Evolutionary conservation across 805 yeast genomes (phyloP), one percentile per base, ranked within the genome.

Genomic region (Saccharomycopsis oosterbeekiorum): DNA sequence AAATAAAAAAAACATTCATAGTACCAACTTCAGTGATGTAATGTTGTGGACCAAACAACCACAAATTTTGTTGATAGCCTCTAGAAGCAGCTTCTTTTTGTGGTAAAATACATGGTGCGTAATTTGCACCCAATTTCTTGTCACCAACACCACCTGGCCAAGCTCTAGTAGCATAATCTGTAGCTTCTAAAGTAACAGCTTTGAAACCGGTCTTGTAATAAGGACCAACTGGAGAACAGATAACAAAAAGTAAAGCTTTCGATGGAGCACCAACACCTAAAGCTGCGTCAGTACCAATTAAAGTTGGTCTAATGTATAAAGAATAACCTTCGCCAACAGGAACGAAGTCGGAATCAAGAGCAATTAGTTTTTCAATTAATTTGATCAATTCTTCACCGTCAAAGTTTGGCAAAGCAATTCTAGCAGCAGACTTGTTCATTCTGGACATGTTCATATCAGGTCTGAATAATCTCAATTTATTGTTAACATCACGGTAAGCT

Each of bases 81-180:
- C 92, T 84, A 26, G 79, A 70, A 60, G 97, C 96, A 58, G 98
- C 97, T 76, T 89, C 86, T 68, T 82, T 78, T 77, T 90, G 97
- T 39, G 98, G 97, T 71, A 82, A 80, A 70, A 92, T 84, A 74
- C 97, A 89, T 65, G 98, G 97, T 55, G 97, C 99, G 72, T 93
- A 93, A 80, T 93, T 93, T 64, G 97, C 97, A 75, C 99, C 99
- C 70, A 93, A 83, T 76, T 93, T 93, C 75, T 84, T 86, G 83
- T 93, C 88, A 76, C 99, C 99, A 68, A 85, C 91, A 74, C 98
- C 99, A 70, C 97, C 97, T 71, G 98, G 98, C 98, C 98, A 93
- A 37, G 99, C 98, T 78, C 99, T 88, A 40, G 92, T 92, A 58
- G 97, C 97, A 68, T 89, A 85, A 72, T 90, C 96, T 41, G 97